Evolutionary conservation across 768 basidiomycete genomes (phyloP).

Genomic region (Tylopilus vinaceipallidus): DNA sequence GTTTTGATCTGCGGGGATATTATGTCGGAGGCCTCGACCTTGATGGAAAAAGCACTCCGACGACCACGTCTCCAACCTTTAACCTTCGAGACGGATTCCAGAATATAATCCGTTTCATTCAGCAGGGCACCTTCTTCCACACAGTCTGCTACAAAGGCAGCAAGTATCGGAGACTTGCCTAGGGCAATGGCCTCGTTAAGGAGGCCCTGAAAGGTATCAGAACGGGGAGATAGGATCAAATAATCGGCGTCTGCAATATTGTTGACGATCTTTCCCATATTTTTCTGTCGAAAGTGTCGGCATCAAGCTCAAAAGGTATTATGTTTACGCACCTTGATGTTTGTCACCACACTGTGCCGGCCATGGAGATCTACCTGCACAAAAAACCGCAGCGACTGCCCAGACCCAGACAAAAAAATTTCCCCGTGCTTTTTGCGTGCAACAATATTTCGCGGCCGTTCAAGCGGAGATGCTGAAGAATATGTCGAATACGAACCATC

Average conservation of each 20-base stretch:
- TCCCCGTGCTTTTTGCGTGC: constrained; percentile 24
- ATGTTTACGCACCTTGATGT: constrained; percentile 54
- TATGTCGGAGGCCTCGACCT: constrained; percentile 11
- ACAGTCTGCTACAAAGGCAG: constrained; percentile 54
- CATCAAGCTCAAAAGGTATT: background rate
- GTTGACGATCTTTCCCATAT: constrained; percentile 59
- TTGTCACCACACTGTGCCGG: constrained; percentile 45
- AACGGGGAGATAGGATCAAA: constrained; percentile 52
- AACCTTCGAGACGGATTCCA: constrained; percentile 32
- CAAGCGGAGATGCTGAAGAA: constrained; percentile 16
- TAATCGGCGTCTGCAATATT: constrained; percentile 59
- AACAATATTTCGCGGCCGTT: constrained; percentile 12
- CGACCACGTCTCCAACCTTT: constrained; percentile 26
- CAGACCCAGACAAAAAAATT: constrained; percentile 45
- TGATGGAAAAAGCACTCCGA: constrained; percentile 14
- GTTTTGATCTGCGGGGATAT: background rate
- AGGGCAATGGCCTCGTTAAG: constrained; percentile 33
- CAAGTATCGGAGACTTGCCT: constrained; percentile 47
- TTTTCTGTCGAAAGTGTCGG: constrained; percentile 43
- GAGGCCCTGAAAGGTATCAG: constrained; percentile 51
- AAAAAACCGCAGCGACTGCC: constrained; percentile 52
- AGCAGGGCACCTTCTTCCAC: constrained; percentile 42
- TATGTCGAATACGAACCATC: constrained; percentile 7
- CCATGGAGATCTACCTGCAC: constrained; percentile 67
- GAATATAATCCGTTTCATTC: constrained; percentile 43